A percentile compares a stretch with the other conserved stretches of the same genome.
phyloP scores from a whole-genome alignment of 495 filamentous ascomycete species.

The Aspergillus sclerotioniger region DNA sequence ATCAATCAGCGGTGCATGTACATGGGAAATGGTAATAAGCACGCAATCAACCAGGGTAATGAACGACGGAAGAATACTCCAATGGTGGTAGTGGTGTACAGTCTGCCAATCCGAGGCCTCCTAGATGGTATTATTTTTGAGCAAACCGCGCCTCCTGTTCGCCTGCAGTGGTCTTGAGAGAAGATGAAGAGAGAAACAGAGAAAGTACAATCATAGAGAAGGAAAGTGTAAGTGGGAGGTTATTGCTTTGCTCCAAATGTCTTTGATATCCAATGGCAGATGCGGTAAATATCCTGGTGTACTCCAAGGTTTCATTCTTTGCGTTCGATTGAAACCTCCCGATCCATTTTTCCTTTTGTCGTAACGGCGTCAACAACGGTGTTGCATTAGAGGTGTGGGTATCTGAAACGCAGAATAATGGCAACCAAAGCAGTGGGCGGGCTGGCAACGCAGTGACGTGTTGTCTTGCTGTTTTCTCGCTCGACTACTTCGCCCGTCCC shows the following conservation, averaged over 20 bases:
- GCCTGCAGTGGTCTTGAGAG: neutral
- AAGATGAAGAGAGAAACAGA: neutral
- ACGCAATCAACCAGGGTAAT: neutral
- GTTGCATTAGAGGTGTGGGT: conserved; percentile 25
- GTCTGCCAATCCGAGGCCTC: conserved; percentile 1
- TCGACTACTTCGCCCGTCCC: conserved; percentile 46
- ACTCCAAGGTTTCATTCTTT: neutral
- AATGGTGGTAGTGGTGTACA: conserved; percentile 6
- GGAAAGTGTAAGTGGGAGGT: neutral
- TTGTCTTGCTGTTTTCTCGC: neutral
- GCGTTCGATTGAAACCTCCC: neutral
- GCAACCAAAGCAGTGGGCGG: neutral
- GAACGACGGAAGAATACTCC: neutral
- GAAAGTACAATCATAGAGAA: neutral
- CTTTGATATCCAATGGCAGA: neutral
- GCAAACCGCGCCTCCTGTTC: conserved; percentile 5
- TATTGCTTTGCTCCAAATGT: neutral
- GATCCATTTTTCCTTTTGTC: conserved; percentile 8
- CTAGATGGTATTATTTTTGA: neutral
- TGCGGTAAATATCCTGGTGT: neutral
- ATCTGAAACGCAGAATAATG: conserved; percentile 9
- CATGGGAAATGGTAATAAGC: neutral
- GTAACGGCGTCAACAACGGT: conserved; percentile 18
- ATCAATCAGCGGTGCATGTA: too few relatives aligned
- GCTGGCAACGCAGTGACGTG: neutral